Conservation (phyloP, 306 rosid genomes). For the Acmispon strigosus region DNA sequence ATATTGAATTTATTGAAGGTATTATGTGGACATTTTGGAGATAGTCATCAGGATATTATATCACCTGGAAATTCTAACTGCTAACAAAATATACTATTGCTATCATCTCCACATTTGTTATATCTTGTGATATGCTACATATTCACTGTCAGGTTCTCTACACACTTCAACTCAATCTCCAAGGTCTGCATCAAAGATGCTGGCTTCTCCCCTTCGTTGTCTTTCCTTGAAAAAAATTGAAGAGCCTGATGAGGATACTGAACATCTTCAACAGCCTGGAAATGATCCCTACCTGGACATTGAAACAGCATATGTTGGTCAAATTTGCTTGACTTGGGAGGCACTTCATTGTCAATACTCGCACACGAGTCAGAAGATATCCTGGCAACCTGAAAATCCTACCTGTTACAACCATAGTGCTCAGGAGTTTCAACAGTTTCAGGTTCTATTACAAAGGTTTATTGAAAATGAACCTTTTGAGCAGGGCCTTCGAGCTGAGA, state of each 20-base stretch:
- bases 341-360: conserved; percentile 94
- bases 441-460: conserved; percentile 82
- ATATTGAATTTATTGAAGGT: not conserved
- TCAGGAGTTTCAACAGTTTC: conserved; percentile 89
- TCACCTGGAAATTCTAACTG: not conserved
- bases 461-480: conserved; percentile 96
- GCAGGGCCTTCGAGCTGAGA: conserved; percentile 62
- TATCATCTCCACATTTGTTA: not conserved
- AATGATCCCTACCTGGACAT: conserved; percentile 58
- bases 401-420: conserved; percentile 70
- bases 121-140: not conserved
- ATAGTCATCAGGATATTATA: not conserved
- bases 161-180: conserved; percentile 61
- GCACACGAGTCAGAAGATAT: conserved; percentile 67
- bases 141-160: conserved; percentile 41
- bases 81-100: not conserved
- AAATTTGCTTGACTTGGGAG: conserved; percentile 91
- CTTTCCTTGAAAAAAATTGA: conserved; percentile 84
- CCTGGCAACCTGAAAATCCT: conserved; percentile 73
- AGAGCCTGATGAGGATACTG: conserved; percentile 67
- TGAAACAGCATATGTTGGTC: conserved; percentile 91
- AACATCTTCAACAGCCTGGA: conserved; percentile 64
- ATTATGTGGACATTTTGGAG: not conserved
- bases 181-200: conserved; percentile 76
- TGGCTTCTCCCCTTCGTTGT: conserved; percentile 76